A percentile compares a stretch with the other conserved stretches of the same genome.
Evolutionary conservation across 768 basidiomycete species (phyloP).

Genomic region (Leccinum variicolor): DNA sequence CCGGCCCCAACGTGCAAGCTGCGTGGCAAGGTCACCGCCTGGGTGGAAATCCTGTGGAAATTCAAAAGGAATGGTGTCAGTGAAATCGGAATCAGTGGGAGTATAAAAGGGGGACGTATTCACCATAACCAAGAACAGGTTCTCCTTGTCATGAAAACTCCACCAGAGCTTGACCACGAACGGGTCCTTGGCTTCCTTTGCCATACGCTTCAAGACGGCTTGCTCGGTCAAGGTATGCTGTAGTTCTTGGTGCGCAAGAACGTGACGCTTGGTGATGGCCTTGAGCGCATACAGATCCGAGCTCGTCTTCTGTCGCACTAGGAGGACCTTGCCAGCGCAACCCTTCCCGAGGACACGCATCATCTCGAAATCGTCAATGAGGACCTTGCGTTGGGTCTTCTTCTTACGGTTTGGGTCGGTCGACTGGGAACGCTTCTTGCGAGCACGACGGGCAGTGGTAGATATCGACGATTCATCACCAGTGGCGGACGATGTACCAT

Average conservation of each 20-base stretch:
- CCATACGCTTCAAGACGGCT: constrained; percentile 91
- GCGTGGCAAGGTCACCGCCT: constrained; percentile 95
- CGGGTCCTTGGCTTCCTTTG: constrained; percentile 81
- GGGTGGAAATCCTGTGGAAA: constrained; percentile 80
- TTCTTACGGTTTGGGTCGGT: constrained; percentile 50
- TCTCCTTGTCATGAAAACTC: constrained; percentile 98
- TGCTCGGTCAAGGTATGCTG: constrained; percentile 97
- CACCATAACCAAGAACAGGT: constrained; percentile 94
- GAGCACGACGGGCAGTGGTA: constrained; percentile 43
- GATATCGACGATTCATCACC: constrained; percentile 75
- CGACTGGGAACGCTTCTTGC: constrained; percentile 55
- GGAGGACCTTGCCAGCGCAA: constrained; percentile 93
- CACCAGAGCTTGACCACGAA: constrained; percentile 96
- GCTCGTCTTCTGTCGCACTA: constrained; percentile 78
- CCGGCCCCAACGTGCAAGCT: constrained; percentile 93
- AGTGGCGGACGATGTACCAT: constrained; percentile 53
- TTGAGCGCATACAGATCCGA: constrained; percentile 86
- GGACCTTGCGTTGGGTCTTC: constrained; percentile 62
- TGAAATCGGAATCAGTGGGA: background rate
- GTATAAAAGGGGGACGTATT: constrained; percentile 20
- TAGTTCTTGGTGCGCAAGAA: constrained; percentile 93
- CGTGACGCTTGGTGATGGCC: constrained; percentile 96
- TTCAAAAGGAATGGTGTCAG: constrained; percentile 15
- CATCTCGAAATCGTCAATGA: constrained; percentile 94
- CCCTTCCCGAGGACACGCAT: constrained; percentile 96